phyloP scores from a whole-genome alignment of 805 yeast genomes.

The Metschnikowia borealis region DNA sequence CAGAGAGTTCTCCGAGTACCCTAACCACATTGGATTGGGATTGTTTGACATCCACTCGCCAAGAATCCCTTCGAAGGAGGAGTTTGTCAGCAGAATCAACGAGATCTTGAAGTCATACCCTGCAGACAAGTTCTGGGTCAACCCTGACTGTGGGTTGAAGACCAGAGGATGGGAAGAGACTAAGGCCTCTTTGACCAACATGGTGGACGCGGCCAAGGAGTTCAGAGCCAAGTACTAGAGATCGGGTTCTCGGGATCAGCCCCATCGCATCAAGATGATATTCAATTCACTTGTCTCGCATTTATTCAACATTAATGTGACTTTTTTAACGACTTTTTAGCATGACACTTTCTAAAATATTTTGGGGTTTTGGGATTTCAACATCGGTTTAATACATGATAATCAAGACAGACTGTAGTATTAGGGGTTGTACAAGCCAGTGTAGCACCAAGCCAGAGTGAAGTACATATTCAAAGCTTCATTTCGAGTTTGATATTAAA shows the following conservation, averaged over 20 bases:
- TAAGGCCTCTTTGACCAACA: constrained; percentile 89
- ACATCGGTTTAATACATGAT: constrained; percentile 36
- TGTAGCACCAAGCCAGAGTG: background rate
- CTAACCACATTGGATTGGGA: constrained; percentile 99
- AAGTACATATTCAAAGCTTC: too few relatives aligned
- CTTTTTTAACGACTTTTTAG: constrained; percentile 22
- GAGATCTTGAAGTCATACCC: constrained; percentile 96
- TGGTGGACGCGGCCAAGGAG: constrained; percentile 98
- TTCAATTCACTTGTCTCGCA: constrained; percentile 28
- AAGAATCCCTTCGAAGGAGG: constrained; percentile 97
- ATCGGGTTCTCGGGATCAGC: constrained; percentile 4
- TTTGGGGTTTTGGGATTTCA: constrained; percentile 47
- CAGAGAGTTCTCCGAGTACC: constrained; percentile 95
- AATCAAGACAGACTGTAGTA: background rate
- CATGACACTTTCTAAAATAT: constrained; percentile 19
- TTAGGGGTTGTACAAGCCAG: too few relatives aligned
- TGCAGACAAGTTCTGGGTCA: constrained; percentile 98
- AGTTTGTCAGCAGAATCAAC: constrained; percentile 88
- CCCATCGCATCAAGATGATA: constrained; percentile 6
- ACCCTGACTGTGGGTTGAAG: constrained; percentile 99
- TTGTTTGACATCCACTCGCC: constrained; percentile 99
- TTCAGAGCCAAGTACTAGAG: constrained; percentile 51
- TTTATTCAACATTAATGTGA: constrained; percentile 51
- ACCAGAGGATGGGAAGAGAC: constrained; percentile 99
- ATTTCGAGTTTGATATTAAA: too few relatives aligned